phyloP scores from a whole-genome alignment of 2,329 filamentous ascomycete species.

The Cryphonectria japonica region DNA sequence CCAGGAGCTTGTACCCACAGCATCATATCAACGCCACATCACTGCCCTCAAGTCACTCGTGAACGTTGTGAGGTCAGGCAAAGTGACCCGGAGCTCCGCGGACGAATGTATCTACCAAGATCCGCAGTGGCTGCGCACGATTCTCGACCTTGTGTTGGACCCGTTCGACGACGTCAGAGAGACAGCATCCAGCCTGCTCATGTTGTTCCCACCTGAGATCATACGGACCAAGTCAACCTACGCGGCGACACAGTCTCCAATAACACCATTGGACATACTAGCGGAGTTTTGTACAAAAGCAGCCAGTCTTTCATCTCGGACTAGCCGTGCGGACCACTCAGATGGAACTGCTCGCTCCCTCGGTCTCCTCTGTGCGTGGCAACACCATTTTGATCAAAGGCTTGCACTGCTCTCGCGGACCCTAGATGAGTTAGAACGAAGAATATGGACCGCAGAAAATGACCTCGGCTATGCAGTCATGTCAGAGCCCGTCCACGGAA shows the following conservation, averaged over 20 bases:
- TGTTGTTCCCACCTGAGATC: constrained; percentile 48
- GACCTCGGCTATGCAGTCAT: constrained; percentile 70
- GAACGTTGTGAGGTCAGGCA: constrained; percentile 69
- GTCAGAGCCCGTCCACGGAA: constrained; percentile 69
- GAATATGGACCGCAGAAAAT: constrained; percentile 63
- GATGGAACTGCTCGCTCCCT: constrained; percentile 84
- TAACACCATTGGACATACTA: constrained; percentile 42
- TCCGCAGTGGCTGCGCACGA: constrained; percentile 58
- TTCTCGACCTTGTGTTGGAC: constrained; percentile 82
- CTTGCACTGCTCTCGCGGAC: constrained; percentile 60
- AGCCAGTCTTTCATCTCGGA: constrained; percentile 64
- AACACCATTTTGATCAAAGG: constrained; percentile 46
- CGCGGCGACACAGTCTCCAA: constrained; percentile 20
- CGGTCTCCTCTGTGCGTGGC: constrained; percentile 68
- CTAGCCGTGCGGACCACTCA: constrained; percentile 86
- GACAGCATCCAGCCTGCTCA: constrained; percentile 55
- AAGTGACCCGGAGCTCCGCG: constrained; percentile 48
- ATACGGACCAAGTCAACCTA: constrained; percentile 34
- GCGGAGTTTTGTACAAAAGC: constrained; percentile 54
- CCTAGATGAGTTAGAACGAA: constrained; percentile 64
- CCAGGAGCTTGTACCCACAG: constrained; percentile 74
- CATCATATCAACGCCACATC: constrained; percentile 89
- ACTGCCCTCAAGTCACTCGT: constrained; percentile 74
- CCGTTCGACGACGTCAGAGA: constrained; percentile 91
- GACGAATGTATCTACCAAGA: constrained; percentile 42